These are phyloP conservation scores for Waitea zeae DNA, from an alignment of 1,284 basidiomycete genomes.

Conservation along the genomic window DNA sequence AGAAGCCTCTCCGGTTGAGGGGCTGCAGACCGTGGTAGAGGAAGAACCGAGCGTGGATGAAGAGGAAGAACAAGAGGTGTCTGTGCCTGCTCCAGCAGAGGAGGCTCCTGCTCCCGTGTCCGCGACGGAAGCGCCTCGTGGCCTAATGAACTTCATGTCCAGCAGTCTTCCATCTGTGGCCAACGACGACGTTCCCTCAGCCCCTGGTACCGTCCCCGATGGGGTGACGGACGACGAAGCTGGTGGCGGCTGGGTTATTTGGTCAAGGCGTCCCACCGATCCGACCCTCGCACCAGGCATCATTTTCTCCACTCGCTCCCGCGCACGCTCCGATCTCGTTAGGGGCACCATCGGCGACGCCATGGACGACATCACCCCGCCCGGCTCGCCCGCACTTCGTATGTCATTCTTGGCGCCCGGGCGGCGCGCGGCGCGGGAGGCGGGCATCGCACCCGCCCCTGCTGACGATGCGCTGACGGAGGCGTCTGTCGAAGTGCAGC, in stretches of 20 bases:
- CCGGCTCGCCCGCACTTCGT: conserved; percentile 13
- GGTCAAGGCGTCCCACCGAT: conserved; percentile 46
- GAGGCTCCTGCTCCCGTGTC: too few species aligned
- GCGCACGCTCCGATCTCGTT: conserved; percentile 37
- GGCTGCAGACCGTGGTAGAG: neutral
- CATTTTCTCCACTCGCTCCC: conserved; percentile 43
- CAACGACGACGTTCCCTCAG: neutral
- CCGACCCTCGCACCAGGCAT: conserved; percentile 44
- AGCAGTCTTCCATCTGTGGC: neutral
- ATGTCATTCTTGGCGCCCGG: neutral
- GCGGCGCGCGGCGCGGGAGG: neutral
- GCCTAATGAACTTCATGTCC: neutral
- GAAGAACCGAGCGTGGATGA: neutral
- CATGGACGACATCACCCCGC: conserved; percentile 30
- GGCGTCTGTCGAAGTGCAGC: neutral
- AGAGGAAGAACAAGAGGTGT: neutral
- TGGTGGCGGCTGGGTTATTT: conserved; percentile 31
- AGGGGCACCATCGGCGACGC: conserved; percentile 21
- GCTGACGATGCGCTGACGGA: neutral
- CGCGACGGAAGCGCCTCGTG: neutral
- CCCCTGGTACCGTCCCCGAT: neutral
- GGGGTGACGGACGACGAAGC: neutral
- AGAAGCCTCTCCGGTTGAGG: neutral
- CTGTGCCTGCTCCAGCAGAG: neutral
- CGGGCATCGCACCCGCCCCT: neutral